Conservation (phyloP, 345 rosid genomes). For the Camelina laxa region DNA sequence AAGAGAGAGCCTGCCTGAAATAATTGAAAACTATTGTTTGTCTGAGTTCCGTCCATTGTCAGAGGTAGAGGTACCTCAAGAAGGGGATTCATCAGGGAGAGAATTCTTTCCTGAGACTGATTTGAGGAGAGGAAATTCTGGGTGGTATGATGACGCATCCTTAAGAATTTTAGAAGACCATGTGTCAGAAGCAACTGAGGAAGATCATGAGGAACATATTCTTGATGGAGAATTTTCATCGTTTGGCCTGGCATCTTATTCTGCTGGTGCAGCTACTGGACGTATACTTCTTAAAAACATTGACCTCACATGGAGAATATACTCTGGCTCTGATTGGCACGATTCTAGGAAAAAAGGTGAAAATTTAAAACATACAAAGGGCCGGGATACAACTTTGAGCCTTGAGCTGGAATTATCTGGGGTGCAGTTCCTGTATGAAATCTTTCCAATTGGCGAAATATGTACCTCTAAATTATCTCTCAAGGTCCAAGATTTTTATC, state of each 20-base stretch:
- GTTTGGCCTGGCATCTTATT: constrained; percentile 44
- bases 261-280: constrained; percentile 56
- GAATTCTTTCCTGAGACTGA: constrained; percentile 49
- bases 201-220: constrained; percentile 49
- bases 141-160: constrained; percentile 76
- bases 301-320: constrained; percentile 80
- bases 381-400: constrained; percentile 64
- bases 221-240: constrained; percentile 53
- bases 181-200: constrained; percentile 64
- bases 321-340: constrained; percentile 83
- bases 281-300: constrained; percentile 63
- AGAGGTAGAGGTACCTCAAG: constrained; percentile 62
- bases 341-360: constrained; percentile 44
- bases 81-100: constrained; percentile 48
- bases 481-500: constrained; percentile 68
- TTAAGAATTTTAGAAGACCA: constrained; percentile 76
- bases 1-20: constrained; percentile 60
- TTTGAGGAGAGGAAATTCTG: constrained; percentile 58
- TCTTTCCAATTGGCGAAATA: constrained; percentile 66
- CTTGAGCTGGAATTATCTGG: constrained; percentile 75
- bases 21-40: constrained; percentile 81
- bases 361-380: constrained; percentile 36
- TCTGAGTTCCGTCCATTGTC: constrained; percentile 63
- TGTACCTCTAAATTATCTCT: constrained; percentile 73
- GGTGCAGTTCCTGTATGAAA: constrained; percentile 61